Evolutionary conservation across 108 stramenopile species (phyloP).

Genomic region (Chaetoceros tenuissimus): DNA sequence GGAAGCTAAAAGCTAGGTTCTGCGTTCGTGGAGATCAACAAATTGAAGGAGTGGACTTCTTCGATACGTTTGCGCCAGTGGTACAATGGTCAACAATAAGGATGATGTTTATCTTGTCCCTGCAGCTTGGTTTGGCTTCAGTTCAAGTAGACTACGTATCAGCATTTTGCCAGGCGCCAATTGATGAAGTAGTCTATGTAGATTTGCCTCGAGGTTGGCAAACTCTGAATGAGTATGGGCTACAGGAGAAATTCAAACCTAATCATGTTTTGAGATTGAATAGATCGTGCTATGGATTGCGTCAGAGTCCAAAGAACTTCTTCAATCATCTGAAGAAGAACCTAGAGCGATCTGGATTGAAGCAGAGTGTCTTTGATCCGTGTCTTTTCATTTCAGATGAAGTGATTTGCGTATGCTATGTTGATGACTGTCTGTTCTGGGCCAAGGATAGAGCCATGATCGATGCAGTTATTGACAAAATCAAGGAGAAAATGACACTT

Average conservation of each 20-base stretch:
- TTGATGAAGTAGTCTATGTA: background rate
- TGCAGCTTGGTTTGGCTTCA: no score
- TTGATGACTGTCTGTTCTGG: background rate
- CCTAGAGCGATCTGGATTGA: background rate
- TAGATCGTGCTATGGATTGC: background rate
- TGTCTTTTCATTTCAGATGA: background rate
- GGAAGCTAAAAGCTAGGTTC: no score
- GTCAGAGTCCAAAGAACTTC: background rate
- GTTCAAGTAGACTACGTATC: background rate
- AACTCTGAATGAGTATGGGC: background rate
- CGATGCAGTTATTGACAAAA: background rate
- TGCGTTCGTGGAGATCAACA: no score
- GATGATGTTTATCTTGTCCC: no score
- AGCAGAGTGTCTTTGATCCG: background rate
- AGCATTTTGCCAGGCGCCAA: background rate
- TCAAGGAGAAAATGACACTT: background rate
- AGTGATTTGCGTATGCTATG: background rate
- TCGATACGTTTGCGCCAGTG: no score
- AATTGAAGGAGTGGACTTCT: no score
- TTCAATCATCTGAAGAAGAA: background rate
- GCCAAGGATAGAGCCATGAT: no score
- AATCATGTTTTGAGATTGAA: background rate
- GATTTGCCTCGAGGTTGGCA: background rate
- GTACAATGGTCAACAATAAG: no score
- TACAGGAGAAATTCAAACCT: background rate